Percentiles rank a stretch among this genome's conserved stretches.
Conservation (phyloP, 768 basidiomycete species). For the Melanogaster broomeanus region DNA sequence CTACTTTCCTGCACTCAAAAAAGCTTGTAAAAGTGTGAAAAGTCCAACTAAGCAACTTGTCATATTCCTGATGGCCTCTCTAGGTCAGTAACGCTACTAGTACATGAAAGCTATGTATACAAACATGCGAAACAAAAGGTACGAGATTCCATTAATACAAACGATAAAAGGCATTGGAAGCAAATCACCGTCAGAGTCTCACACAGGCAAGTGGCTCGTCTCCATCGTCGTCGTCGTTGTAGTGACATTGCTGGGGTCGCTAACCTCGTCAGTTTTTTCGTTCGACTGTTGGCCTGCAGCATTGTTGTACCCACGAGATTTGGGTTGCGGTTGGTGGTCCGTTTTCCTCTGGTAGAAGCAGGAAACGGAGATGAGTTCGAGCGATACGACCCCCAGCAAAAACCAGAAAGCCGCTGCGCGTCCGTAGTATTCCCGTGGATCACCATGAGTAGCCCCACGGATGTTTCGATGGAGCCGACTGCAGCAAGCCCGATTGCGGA, state of each 20-base stretch:
- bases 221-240: not conserved
- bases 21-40: too few species aligned
- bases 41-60: too few species aligned
- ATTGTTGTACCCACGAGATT: not conserved
- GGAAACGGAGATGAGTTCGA: slow-evolving; percentile 34
- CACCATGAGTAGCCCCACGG: slow-evolving; percentile 38
- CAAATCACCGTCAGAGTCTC: not conserved
- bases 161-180: too few species aligned
- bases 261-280: not conserved
- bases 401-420: slow-evolving; percentile 49
- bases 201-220: not conserved
- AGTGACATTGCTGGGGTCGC: not conserved
- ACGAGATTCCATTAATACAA: too few species aligned
- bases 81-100: too few species aligned
- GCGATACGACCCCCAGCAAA: slow-evolving; percentile 36
- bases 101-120: too few species aligned
- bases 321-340: slow-evolving; percentile 4
- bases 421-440: slow-evolving; percentile 36
- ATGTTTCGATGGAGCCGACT: slow-evolving; percentile 49
- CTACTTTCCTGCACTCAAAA: too few species aligned
- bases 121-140: too few species aligned
- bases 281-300: not conserved
- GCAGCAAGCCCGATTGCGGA: slow-evolving; percentile 51
- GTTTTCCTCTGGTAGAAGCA: slow-evolving; percentile 36
- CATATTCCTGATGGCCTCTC: too few species aligned